Evolutionary conservation across 495 filamentous ascomycete species (phyloP).

Genomic region (Trypethelium eluteriae): DNA sequence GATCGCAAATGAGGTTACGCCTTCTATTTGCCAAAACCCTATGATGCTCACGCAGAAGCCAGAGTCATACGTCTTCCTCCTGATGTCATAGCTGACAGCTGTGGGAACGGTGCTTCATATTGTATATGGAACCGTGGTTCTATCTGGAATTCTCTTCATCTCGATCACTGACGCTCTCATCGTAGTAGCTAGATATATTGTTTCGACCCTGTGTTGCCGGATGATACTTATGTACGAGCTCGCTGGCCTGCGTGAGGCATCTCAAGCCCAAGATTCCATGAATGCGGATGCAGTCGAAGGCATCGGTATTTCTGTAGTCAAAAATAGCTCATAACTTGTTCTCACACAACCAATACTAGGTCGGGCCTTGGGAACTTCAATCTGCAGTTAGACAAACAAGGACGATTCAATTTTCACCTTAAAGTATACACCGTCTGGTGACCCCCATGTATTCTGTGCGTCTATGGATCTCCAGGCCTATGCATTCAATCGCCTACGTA

Average conservation of each 20-base stretch:
- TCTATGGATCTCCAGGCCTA: too few species aligned
- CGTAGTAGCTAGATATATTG: not conserved
- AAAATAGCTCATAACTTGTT: not conserved
- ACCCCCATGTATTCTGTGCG: too few species aligned
- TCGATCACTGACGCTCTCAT: conserved; percentile 8
- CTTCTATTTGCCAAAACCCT: not conserved
- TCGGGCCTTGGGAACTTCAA: too few species aligned
- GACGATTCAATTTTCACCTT: too few species aligned
- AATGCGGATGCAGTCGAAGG: not conserved
- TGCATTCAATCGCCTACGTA: too few species aligned
- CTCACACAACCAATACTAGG: too few species aligned
- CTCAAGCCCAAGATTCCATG: not conserved
- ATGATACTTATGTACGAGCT: conserved; percentile 13
- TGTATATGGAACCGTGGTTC: conserved; percentile 11
- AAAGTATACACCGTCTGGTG: too few species aligned
- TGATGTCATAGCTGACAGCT: conserved; percentile 5
- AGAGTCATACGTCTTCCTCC: conserved; percentile 7
- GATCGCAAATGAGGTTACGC: not conserved
- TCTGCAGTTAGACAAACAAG: too few species aligned
- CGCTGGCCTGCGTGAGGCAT: not conserved
- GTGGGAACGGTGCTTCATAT: conserved; percentile 11
- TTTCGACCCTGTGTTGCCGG: not conserved
- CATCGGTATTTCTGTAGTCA: not conserved
- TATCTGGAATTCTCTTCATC: conserved; percentile 11
- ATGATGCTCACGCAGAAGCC: not conserved